Conservation (phyloP, 495 filamentous ascomycete species). For the Annulohypoxylon stygium region DNA sequence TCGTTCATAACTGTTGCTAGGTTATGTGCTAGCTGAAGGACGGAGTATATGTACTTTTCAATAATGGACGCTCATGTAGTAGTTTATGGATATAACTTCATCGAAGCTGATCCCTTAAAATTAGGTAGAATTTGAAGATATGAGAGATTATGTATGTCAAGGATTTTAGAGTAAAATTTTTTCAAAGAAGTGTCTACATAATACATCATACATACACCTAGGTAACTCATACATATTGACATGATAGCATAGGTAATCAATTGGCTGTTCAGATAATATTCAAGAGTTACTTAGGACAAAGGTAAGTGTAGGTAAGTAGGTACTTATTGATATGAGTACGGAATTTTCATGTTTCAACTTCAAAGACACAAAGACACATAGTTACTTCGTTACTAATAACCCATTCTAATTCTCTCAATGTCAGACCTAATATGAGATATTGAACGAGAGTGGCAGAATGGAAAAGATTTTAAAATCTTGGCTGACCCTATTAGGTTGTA, state of each 20-base stretch:
- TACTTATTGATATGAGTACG: not conserved
- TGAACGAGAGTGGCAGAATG: not conserved
- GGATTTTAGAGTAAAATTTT: no score
- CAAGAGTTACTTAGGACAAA: no score
- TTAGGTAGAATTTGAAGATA: no score
- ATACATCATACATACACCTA: no score
- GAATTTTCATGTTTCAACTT: not conserved
- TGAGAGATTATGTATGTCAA: no score
- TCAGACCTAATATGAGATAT: not conserved
- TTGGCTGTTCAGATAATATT: not conserved
- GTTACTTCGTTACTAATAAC: not conserved
- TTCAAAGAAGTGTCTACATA: no score
- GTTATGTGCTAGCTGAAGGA: no score
- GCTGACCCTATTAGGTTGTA: conserved; percentile 21
- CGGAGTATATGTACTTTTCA: no score
- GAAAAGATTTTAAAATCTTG: not conserved
- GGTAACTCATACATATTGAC: no score
- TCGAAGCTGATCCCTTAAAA: no score
- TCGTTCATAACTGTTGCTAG: conserved; percentile 3
- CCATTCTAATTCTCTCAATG: not conserved
- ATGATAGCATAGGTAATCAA: not conserved
- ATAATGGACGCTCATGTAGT: no score
- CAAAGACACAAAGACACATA: not conserved
- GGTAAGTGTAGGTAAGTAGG: not conserved
- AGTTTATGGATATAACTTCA: no score